Base-by-base conservation (phyloP, 2,329 filamentous ascomycete species). In the Alternaria solani region DNA sequence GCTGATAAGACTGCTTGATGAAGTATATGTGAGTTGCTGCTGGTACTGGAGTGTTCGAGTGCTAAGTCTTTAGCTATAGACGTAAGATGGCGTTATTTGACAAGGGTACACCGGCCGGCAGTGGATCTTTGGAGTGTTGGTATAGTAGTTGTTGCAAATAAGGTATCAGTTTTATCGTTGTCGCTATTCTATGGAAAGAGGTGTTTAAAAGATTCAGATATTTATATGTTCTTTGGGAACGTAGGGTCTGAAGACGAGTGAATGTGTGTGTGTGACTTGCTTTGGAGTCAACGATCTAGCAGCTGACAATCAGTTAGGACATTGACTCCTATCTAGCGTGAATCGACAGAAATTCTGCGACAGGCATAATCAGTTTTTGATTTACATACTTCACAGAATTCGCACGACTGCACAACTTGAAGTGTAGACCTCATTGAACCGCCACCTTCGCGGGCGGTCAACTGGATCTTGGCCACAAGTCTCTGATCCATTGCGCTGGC, bases 241-340 rank as follows among this genome's bases (percentile, higher is more conserved):
- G 9, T 20, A 18, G n/a, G 9, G 1, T 5, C 2, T 14, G n/a
- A 20, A 39, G 7, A n/a, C 20, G 18, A 0, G n/a, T 5, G 0
- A 39, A 39, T 11, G 8, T 39, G 12, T 7, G 4, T 20, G 20
- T 39, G 38, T 39, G n/a, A 39, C 8, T 20, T 38, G 34, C 34
- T 0, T 2, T 9, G n/a, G 18, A 36, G 7, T 9, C 12, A 39
- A 39, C 38, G n/a, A 38, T 38, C 16, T 38, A 8, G 7, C 36
- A 38, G 16, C n/a, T 38, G 14, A 38, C 36, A 38, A 38, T 38
- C 0, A n/a, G 16, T 16, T 18, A n/a, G 4, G 16, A 18, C 1
- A n/a, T 38, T 16, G 16, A 38, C 14, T 18, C 2, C 16, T 5
- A 4, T 18, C 16, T 7, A n/a, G 7, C 16, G n/a, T n/a, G 36